Evolutionary conservation across 2,329 filamentous ascomycete species (phyloP).

Genomic region (Didymellaceae sp.): DNA sequence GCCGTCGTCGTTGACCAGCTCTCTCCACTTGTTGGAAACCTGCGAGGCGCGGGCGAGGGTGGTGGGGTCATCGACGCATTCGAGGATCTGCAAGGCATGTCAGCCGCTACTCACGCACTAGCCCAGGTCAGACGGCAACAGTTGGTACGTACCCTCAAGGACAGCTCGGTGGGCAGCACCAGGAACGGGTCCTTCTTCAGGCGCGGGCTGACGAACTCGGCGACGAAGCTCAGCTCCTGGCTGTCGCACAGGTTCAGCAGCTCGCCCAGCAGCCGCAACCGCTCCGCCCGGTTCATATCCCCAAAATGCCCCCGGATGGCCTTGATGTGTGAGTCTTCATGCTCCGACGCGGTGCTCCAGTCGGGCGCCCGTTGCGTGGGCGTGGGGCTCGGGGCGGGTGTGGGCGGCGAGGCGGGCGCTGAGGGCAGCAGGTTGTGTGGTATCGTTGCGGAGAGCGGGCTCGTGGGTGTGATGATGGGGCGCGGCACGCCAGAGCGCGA

Average conservation of each 20-base stretch:
- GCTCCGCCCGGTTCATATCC: constrained; percentile 75
- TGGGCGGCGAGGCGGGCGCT: constrained; percentile 69
- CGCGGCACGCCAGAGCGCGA: constrained; percentile 52
- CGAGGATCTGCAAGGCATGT: constrained; percentile 72
- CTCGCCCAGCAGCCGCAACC: constrained; percentile 83
- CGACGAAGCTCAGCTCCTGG: constrained; percentile 92
- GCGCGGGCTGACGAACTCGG: constrained; percentile 91
- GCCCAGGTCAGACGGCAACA: neutral
- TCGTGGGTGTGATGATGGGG: constrained; percentile 59
- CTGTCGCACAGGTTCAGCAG: constrained; percentile 93
- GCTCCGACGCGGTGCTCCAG: constrained; percentile 78
- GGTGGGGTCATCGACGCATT: constrained; percentile 96
- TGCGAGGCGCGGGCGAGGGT: constrained; percentile 92
- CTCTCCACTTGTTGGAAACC: constrained; percentile 93
- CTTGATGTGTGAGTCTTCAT: constrained; percentile 82
- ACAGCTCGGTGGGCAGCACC: constrained; percentile 89
- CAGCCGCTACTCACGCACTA: constrained; percentile 19
- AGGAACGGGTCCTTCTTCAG: constrained; percentile 97
- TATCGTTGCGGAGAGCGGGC: constrained; percentile 57
- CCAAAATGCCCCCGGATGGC: constrained; percentile 82
- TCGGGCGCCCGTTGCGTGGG: constrained; percentile 69
- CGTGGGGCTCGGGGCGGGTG: constrained; percentile 70
- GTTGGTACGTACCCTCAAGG: constrained; percentile 72
- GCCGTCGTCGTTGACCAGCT: constrained; percentile 93
- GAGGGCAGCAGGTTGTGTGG: constrained; percentile 68